Evolutionary conservation across 805 yeast genomes (phyloP).

Genomic region (Myxozyma nipponensis): DNA sequence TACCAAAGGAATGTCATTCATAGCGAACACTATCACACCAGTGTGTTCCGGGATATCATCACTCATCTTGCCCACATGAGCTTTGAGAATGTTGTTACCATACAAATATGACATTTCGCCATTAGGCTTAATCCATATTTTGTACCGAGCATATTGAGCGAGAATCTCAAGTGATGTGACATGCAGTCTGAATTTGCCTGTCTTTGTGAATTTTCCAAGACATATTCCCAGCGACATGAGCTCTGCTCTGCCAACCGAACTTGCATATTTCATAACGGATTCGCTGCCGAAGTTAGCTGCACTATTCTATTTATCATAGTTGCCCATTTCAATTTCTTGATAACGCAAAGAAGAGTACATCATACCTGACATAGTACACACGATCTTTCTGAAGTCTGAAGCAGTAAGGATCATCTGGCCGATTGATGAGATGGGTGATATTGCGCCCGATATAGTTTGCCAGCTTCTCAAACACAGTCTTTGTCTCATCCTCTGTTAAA

Average conservation of each 20-base stretch:
- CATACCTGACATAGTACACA: conserved; percentile 73
- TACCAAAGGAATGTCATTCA: conserved; percentile 76
- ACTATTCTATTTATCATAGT: too few relatives aligned
- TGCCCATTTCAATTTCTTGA: not conserved
- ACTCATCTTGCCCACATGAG: conserved; percentile 93
- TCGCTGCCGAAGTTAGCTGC: conserved; percentile 10
- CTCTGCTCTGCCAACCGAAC: conserved; percentile 82
- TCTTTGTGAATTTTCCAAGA: conserved; percentile 94
- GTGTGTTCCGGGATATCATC: conserved; percentile 98
- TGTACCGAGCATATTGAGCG: conserved; percentile 84
- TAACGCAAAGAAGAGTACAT: not conserved
- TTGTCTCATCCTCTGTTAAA: conserved; percentile 94
- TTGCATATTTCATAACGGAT: conserved; percentile 59
- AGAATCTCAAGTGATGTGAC: conserved; percentile 83
- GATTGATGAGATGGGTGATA: conserved; percentile 80
- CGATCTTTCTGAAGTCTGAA: conserved; percentile 94
- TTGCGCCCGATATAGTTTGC: conserved; percentile 97
- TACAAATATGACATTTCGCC: conserved; percentile 98
- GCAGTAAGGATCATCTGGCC: conserved; percentile 80
- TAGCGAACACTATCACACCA: conserved; percentile 85
- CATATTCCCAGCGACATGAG: conserved; percentile 92
- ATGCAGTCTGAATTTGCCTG: conserved; percentile 93
- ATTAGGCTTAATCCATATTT: conserved; percentile 92
- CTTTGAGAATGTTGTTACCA: conserved; percentile 94
- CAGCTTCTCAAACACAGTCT: conserved; percentile 89